Base-by-base conservation (phyloP, 495 filamentous ascomycete genomes). In the Neurospora sp. region DNA sequence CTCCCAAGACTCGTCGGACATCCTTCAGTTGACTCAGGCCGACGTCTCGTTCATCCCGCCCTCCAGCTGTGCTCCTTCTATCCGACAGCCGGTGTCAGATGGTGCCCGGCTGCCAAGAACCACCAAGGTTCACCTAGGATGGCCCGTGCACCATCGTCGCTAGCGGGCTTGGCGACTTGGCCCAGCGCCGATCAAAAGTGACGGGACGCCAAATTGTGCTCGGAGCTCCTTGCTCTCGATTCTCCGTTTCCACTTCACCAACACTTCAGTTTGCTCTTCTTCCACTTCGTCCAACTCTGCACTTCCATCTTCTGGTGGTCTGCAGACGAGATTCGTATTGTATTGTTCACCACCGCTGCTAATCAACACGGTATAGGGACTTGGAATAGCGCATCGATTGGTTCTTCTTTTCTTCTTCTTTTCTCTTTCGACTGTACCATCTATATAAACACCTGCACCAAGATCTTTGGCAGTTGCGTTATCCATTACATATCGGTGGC, bases 21-120 rank as follows among this genome's bases (percentile, higher is more conserved):
- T 31, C 23, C 1, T 62, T 62, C 14, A 7, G 70, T 77, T 78
- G 75, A 78, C 77, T 78, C 75, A 77, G 77, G 77, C 77, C 74
- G 73, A 60, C 35, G 46, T 72, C 40, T 40, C 31, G 49, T 39
- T 18, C 39, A 16, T 66, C 31, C 12, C 16, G 37, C 39, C 38
- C 23, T n/a, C n/a, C n/a, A n/a, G n/a, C n/a, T 18, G 31, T 46
- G 41, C 42, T 18, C 37, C 14, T 69, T 38, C 11, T 31, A 54
- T 70, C 39, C 23, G 62, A 40, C 37, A 69, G 71, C 31, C 49
- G 54, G 54, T 35, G 54, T 35, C 54, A 31, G 49, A 62, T 62
- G 54, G 54, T 18, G 31, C 31, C 31, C 31, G 12, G 27, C 54
- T 62, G 27, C 54, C 23, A 60, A 60, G 49, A 27, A 60, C 49